Base-by-base conservation (phyloP, 2,329 filamentous ascomycete genomes). In the Exophiala alcalophila region DNA sequence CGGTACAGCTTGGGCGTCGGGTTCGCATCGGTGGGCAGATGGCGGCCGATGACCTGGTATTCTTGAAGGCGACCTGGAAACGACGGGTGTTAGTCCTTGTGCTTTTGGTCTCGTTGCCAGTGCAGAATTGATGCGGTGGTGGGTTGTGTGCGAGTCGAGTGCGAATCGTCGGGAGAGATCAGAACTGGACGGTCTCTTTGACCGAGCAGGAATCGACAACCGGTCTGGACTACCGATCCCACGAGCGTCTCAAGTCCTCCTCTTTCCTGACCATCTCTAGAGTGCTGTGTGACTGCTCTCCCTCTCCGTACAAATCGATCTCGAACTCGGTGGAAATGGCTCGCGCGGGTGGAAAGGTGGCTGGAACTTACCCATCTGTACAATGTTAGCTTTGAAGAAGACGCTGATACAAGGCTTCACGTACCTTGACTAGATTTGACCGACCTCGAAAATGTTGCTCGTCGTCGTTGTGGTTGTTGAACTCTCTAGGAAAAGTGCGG, bases 11-110 rank as follows among this genome's bases (percentile, higher is more conserved):
- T 91, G 65, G 92, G 92, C 66, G 87, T 88, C 67, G 91, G 89
- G 81, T 95, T 94, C 71, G 85, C 80, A 80, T 98, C 92, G 68
- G 85, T 87, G 76, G 92, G 92, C 85, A 98, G 76, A 77, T 96
- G 91, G 76, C 94, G 91, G 78, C 94, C 92, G 71, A 98, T 95
- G 80, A 98, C 91, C 84, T 97, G 92, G 83, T 95, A 98, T 84
- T 98, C 92, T 73, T 89, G 86, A 78, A 98, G 90, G 83, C 92
- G 92, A 88, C 90, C 92, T 98, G 73, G 10, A 29, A 10, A 29
- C 12, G 12, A 15, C 4, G 23, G 29, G 26, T 29, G 40, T 53
- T 35, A 53, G 50, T 46, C 23, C 35, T 21, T 12, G 12, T 2
- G n/a, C 6, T 26, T 25, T n/a, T n/a, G n/a, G n/a, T n/a, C n/a